Evolutionary conservation across 2,329 filamentous ascomycete species (phyloP).

Genomic region (Annulohypoxylon truncatum): DNA sequence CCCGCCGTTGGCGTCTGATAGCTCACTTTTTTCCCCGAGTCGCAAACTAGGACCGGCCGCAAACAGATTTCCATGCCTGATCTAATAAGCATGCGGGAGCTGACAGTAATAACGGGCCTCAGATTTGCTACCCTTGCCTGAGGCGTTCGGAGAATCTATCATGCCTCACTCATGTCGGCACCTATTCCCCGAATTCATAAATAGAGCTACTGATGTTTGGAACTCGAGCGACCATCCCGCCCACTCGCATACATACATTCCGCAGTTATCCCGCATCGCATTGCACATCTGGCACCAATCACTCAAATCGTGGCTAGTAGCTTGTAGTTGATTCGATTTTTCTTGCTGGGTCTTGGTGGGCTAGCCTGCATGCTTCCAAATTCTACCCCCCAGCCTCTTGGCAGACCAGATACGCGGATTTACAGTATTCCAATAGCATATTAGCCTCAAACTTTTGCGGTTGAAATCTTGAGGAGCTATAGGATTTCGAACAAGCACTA

Average conservation of each 20-base stretch:
- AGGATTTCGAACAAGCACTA: not conserved
- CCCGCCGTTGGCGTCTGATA: slow-evolving; percentile 5
- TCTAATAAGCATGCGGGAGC: slow-evolving; percentile 2
- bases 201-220: not conserved
- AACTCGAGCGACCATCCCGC: not conserved
- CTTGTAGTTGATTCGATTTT: slow-evolving; percentile 25
- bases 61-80: slow-evolving; percentile 2
- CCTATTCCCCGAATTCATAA: slow-evolving; percentile 19
- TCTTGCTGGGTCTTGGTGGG: slow-evolving; percentile 10
- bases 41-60: not conserved
- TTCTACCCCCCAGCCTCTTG: slow-evolving; percentile 18
- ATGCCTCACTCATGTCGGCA: slow-evolving; percentile 21
- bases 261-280: slow-evolving; percentile 27
- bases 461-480: not conserved
- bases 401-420: slow-evolving; percentile 9
- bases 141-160: slow-evolving; percentile 15
- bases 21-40: slow-evolving; percentile 9
- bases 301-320: slow-evolving; percentile 16
- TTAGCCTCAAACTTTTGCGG: not conserved
- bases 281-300: slow-evolving; percentile 40
- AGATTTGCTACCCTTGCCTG: slow-evolving; percentile 23
- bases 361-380: slow-evolving; percentile 33
- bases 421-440: slow-evolving; percentile 6
- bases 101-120: not conserved
- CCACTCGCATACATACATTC: slow-evolving; percentile 5